Base-by-base conservation (phyloP, 2,329 filamentous ascomycete species). In the Sclerotinia minor region DNA sequence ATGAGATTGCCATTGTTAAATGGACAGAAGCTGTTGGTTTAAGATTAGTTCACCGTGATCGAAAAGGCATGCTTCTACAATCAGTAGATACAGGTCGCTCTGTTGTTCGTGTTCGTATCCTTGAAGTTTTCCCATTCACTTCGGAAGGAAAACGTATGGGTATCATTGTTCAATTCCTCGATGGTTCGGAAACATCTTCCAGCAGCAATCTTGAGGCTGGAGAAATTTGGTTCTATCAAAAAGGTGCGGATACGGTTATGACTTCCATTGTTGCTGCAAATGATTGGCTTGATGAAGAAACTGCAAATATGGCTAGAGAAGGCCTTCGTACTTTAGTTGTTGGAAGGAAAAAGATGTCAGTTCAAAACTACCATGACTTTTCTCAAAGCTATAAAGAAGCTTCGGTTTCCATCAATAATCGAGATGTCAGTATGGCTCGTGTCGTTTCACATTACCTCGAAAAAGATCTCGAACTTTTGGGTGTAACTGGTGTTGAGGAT, bases 111-210 rank as follows among this genome's bases (percentile, higher is more conserved):
- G 94, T 96, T 35, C 88, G 89, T 67, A 96, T 99, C 60, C 83
- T 98, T 5, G 94, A 98, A 55, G 88, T 98, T 2, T 99, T 99
- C 74, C 96, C 96, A 0, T 99, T 99, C 77, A 99, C 95, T 0
- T 97, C 94, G 0, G 95, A 98, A 72, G 94, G 94, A 72, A 99
- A 99, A 80, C 88, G 95, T 64, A 99, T 99, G 95, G 95, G 96
- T 13, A 94, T 99, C 69, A 89, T 99, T 69, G 92, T 97, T 26
- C 90, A 94, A 73, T 97, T 98, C 75, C 83, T 89, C 38, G 85
- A 89, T 19, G 82, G 82, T 44, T 82, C 83, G 1, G 80, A 84
- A 2, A 74, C 80, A 0, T 77, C 83, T 3, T 81, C 84, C 1
- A 73, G 77, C 8, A 79, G 81, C 0, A 79, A 81, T 50, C 79